Evolutionary conservation across 1,139 yeast genomes (phyloP).

Genomic region (Candida sanyaensis): DNA sequence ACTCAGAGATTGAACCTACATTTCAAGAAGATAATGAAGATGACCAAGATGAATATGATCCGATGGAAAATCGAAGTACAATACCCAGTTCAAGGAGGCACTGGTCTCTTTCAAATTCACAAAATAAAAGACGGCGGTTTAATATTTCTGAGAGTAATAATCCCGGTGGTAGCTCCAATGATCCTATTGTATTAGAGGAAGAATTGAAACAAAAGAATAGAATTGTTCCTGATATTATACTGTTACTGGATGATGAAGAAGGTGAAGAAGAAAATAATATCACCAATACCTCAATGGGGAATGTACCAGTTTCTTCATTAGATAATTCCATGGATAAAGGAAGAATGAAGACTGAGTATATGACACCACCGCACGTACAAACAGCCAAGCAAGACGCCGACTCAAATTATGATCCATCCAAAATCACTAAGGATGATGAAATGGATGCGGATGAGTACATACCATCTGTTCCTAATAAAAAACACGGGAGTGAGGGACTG

Average conservation of each 20-base stretch:
- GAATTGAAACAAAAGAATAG: background rate
- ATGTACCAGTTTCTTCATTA: background rate
- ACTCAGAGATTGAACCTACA: background rate
- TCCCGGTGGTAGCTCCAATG: background rate
- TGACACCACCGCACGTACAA: background rate
- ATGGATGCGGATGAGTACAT: too few relatives aligned
- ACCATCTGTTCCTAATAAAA: background rate
- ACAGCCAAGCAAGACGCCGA: background rate
- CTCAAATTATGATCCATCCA: background rate
- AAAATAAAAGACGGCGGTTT: conserved; percentile 4
- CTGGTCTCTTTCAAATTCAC: background rate
- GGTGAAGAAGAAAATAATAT: background rate
- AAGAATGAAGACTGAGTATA: background rate
- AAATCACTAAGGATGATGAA: conserved; percentile 2
- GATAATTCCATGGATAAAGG: conserved; percentile 1
- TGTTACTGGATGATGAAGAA: conserved; percentile 4
- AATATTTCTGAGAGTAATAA: background rate
- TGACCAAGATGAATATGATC: conserved; percentile 10
- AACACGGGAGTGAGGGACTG: background rate
- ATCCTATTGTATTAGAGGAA: background rate
- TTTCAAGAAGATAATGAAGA: background rate
- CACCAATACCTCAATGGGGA: background rate
- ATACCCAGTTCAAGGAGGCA: conserved; percentile 1
- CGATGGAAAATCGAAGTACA: background rate
- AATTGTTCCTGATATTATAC: conserved; percentile 1